These are phyloP conservation scores for Phytophthora fragariae DNA, from an alignment of 352 stramenopile genomes.

Conservation along the genomic window DNA sequence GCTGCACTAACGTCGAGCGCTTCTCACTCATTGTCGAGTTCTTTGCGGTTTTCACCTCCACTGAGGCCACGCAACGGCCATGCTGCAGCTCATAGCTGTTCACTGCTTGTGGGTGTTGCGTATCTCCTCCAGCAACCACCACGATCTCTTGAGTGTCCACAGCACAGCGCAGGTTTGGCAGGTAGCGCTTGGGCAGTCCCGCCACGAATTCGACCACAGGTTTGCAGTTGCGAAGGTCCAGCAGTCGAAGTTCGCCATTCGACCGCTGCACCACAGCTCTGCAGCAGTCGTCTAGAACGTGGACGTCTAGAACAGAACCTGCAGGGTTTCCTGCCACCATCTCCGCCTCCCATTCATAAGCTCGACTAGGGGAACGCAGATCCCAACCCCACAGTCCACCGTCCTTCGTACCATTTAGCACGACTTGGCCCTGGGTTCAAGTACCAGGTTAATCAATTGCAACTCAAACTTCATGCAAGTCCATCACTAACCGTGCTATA, in stretches of 20 bases:
- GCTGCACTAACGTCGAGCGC: slow-evolving; percentile 36
- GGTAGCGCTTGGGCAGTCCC: slow-evolving; percentile 38
- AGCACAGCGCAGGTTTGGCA: slow-evolving; percentile 46
- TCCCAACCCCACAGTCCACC: slow-evolving; percentile 64
- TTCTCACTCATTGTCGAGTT: slow-evolving; percentile 3
- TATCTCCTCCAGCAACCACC: slow-evolving; percentile 45
- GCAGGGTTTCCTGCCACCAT: not conserved
- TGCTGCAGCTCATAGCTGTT: slow-evolving; percentile 42
- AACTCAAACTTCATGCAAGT: not conserved
- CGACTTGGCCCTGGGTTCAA: slow-evolving; percentile 36
- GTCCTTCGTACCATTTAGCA: slow-evolving; percentile 60
- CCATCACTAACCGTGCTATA: slow-evolving; percentile 36
- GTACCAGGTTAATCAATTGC: not conserved
- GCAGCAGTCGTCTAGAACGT: slow-evolving; percentile 50
- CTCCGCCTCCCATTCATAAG: slow-evolving; percentile 34
- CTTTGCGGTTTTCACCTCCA: slow-evolving; percentile 22
- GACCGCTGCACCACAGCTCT: slow-evolving; percentile 56
- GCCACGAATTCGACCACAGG: slow-evolving; percentile 45
- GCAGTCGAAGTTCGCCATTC: slow-evolving; percentile 47
- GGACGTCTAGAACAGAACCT: slow-evolving; percentile 44
- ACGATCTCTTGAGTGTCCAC: slow-evolving; percentile 45
- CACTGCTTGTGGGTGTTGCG: slow-evolving; percentile 25
- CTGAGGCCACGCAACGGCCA: slow-evolving; percentile 29
- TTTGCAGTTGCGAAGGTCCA: slow-evolving; percentile 57
- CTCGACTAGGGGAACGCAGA: slow-evolving; percentile 38